Evolutionary conservation across 2,329 filamentous ascomycete species (phyloP).

Genomic region (Ceratocystis eucalypticola): DNA sequence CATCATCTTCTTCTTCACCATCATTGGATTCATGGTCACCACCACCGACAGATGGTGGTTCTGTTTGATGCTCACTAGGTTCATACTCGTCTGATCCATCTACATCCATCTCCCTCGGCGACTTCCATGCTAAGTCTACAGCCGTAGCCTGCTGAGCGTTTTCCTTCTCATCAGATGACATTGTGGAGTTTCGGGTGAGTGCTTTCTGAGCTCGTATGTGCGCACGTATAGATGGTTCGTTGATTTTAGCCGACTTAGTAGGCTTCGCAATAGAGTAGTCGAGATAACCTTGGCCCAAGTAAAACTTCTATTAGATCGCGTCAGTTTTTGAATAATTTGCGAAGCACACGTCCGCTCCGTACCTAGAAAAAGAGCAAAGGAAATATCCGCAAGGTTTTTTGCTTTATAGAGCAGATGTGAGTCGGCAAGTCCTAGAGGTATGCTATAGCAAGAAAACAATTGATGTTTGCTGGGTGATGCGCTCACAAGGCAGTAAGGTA

Average conservation of each 20-base stretch:
- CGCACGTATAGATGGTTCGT: not conserved
- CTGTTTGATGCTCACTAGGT: constrained; percentile 18
- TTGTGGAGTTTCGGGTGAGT: not conserved
- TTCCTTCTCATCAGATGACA: constrained; percentile 15
- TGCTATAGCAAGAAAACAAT: not conserved
- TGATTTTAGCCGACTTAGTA: not conserved
- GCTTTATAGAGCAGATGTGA: no score
- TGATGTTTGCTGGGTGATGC: not conserved
- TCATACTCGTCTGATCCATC: constrained; percentile 19
- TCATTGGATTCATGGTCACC: constrained; percentile 17
- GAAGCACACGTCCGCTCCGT: not conserved
- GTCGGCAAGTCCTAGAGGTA: not conserved
- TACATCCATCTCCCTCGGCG: constrained; percentile 13
- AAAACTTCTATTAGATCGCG: not conserved
- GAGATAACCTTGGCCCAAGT: not conserved
- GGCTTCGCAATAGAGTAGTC: not conserved
- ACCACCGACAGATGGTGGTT: constrained; percentile 15
- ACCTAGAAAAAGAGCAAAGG: not conserved
- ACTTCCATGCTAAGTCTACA: constrained; percentile 11
- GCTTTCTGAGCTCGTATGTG: not conserved
- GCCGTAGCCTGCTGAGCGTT: constrained; percentile 1
- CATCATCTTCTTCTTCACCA: constrained; percentile 32
- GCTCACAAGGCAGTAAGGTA: not conserved
- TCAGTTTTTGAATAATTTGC: not conserved
- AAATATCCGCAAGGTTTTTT: no score